Evolutionary conservation across 2,329 filamentous ascomycete genomes (phyloP).

Genomic region (Apiospora sp.): DNA sequence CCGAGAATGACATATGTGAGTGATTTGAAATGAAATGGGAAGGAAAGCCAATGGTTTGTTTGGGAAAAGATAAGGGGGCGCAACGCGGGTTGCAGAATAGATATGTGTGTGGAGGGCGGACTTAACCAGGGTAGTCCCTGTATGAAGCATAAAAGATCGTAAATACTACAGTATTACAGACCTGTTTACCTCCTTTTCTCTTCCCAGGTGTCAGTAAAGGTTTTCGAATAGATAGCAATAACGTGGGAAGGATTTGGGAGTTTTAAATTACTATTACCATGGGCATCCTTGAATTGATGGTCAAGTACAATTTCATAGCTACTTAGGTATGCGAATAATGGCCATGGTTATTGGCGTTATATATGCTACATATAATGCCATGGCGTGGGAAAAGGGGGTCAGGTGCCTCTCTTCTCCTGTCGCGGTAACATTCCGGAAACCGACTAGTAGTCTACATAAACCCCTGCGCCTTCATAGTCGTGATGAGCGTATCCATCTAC

Average conservation of each 20-base stretch:
- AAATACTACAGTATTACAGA: neutral
- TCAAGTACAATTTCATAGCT: neutral
- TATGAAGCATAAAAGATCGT: neutral
- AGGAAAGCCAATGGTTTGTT: neutral
- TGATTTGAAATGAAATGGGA: neutral
- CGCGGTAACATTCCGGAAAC: no score
- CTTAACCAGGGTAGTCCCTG: neutral
- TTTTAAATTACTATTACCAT: neutral
- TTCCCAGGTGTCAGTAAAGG: neutral
- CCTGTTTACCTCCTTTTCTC: neutral
- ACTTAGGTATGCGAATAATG: neutral
- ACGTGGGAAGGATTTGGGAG: neutral
- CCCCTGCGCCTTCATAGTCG: neutral
- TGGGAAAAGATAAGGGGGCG: neutral
- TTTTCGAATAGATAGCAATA: neutral
- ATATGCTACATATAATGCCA: neutral
- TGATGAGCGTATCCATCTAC: neutral
- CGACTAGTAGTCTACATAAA: neutral
- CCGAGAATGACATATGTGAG: neutral
- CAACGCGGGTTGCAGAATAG: neutral
- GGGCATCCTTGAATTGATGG: neutral
- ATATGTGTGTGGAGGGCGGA: neutral
- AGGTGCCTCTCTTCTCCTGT: no score
- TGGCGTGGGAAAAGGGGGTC: no score
- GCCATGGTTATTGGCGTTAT: neutral